A percentile compares a stretch with the other conserved stretches of the same genome.
phyloP scores from a whole-genome alignment of 169 alveolate genomes.

The Plasmodium sp. region DNA sequence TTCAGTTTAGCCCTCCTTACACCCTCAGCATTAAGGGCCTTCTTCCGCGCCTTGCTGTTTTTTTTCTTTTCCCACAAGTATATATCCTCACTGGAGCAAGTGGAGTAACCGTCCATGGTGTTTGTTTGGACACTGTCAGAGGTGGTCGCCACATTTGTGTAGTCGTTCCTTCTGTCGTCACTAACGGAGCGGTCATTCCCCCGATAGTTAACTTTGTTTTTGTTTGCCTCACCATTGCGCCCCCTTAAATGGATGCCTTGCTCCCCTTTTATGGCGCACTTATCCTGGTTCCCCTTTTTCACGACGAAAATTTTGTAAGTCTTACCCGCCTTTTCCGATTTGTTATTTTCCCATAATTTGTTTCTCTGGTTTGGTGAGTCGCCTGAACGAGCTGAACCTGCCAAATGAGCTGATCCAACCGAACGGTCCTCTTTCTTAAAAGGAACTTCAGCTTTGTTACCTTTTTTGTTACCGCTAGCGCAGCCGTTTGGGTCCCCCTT shows the following conservation, averaged over 20 bases:
- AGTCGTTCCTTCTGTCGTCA: neutral
- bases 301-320: constrained; percentile 4
- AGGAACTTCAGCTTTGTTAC: neutral
- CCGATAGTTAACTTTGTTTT: neutral
- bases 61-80: constrained; percentile 21
- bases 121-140: neutral
- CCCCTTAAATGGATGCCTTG: neutral
- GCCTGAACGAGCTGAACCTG: neutral
- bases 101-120: constrained; percentile 16
- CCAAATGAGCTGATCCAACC: neutral
- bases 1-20: neutral
- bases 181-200: neutral
- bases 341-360: neutral
- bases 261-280: neutral
- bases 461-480: neutral
- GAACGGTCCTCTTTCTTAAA: neutral
- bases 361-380: neutral
- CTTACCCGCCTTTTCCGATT: neutral
- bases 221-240: neutral
- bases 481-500: neutral
- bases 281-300: constrained; percentile 1
- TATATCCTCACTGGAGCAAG: constrained; percentile 32
- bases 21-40: neutral
- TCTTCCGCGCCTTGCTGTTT: neutral
- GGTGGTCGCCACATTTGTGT: neutral